Evolutionary conservation across 768 basidiomycete genomes (phyloP).

Genomic region (Clitopilus hobsonii): DNA sequence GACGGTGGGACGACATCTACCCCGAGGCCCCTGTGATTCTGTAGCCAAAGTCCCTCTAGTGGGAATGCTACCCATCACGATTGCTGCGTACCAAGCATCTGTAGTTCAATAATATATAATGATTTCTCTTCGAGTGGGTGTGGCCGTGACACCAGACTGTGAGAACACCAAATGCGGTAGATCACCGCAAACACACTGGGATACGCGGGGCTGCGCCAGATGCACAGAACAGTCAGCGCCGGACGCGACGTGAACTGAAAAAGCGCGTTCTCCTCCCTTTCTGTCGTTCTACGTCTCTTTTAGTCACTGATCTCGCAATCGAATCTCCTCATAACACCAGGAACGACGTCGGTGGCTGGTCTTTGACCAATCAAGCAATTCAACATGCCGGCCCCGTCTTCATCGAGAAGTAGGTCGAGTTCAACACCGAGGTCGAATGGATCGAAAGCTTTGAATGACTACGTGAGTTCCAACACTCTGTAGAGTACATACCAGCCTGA

Average conservation of each 20-base stretch:
- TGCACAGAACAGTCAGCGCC: conserved; percentile 35
- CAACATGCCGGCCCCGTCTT: conserved; percentile 31
- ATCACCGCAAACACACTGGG: conserved; percentile 11
- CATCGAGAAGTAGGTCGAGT: conserved; percentile 31
- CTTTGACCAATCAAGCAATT: conserved; percentile 9
- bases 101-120: too few relatives aligned
- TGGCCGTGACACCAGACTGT: conserved; percentile 5
- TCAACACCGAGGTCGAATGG: conserved; percentile 31
- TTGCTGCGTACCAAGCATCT: too few relatives aligned
- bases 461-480: conserved; percentile 32
- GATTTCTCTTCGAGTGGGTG: too few relatives aligned
- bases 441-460: conserved; percentile 62
- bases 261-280: conserved; percentile 17
- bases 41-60: too few relatives aligned
- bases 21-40: too few relatives aligned
- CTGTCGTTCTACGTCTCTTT: conserved; percentile 15
- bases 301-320: conserved; percentile 8
- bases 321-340: not conserved
- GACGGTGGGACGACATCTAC: too few relatives aligned
- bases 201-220: conserved; percentile 19
- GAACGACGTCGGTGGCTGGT: conserved; percentile 1
- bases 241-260: conserved; percentile 38
- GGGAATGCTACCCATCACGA: too few relatives aligned
- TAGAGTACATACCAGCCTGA: conserved; percentile 3
- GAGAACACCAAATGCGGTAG: conserved; percentile 8